Evolutionary conservation across 2,329 filamentous ascomycete species (phyloP), one percentile per base, ranked within the genome.

Genomic region (Colletotrichum sidae): DNA sequence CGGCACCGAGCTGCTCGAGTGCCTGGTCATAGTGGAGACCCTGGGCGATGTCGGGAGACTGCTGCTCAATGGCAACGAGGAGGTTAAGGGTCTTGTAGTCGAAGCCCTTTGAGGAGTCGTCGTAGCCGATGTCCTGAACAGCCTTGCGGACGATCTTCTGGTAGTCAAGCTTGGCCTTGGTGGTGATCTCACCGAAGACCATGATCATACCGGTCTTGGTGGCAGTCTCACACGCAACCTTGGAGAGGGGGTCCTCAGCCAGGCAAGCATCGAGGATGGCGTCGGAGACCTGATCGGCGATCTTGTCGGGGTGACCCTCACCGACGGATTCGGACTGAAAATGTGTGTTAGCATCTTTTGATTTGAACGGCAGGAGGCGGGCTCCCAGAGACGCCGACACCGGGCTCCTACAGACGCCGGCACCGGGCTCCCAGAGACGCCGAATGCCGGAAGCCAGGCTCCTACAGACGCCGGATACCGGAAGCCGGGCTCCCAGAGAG

Each of bases 31-130:
- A 97, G 88, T 98, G 93, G 63, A 99, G 93, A 88, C 96, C 96
- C 86, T 98, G 96, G 74, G 96, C 96, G 77, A 99, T 99, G 83
- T 99, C 96, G 76, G 95, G 92, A 67, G 95, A 98, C 85, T 99
- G 96, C 86, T 99, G 90, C 90, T 99, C 96, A 81, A 99, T 97
- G 83, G 95, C 96, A 75, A 98, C 94, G 74, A 98, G 90, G 77
- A 99, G 89, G 86, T 97, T 98, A 87, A 92, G 95, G 73, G 96
- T 99, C 91, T 98, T 98, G 93, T 97, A 97, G 86, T 99, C 96
- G 84, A 99, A 99, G 70, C 96, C 96, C 90, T 99, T 99, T 76
- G 88, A 86, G 61, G 96, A 98, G 83, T 92, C 89, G 84, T 99
- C 96, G 84, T 98, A 99, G 76, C 96, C 96, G 78, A 99, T 99